A percentile compares a stretch with the other conserved stretches of the same genome.
Evolutionary conservation across 108 stramenopile genomes (phyloP).

Genomic region (Nannochloropsis gaditana): DNA sequence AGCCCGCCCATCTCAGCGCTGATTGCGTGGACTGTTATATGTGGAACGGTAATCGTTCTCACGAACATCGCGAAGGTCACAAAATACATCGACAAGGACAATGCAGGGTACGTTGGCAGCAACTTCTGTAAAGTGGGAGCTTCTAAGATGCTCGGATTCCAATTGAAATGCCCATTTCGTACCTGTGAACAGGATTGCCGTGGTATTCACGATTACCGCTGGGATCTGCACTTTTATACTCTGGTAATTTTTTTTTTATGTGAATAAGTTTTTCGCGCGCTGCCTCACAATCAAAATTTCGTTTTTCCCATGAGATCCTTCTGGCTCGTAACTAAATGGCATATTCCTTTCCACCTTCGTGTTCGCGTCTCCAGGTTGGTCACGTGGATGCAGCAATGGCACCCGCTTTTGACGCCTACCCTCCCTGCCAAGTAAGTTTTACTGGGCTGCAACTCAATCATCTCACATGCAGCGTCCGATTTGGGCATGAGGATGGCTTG

Average conservation of each 20-base stretch:
- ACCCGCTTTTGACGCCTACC: background rate
- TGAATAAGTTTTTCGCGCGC: background rate
- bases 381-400: slow-evolving; percentile 19
- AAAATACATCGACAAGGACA: slow-evolving; percentile 10
- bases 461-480: too few species aligned
- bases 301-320: background rate
- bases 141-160: background rate
- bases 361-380: background rate
- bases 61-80: background rate
- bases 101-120: background rate
- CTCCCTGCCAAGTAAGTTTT: background rate
- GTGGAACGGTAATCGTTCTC: background rate
- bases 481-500: too few species aligned
- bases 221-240: slow-evolving; percentile 6
- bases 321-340: background rate
- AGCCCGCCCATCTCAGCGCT: slow-evolving; percentile 6
- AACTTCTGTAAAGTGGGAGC: background rate
- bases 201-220: background rate
- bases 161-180: background rate
- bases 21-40: slow-evolving; percentile 2
- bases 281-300: background rate
- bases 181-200: background rate
- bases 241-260: background rate
- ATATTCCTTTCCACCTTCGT: background rate
- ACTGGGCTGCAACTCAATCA: background rate